phyloP scores from a whole-genome alignment of 2,329 filamentous ascomycete genomes.

The Neofusicoccum sp. region DNA sequence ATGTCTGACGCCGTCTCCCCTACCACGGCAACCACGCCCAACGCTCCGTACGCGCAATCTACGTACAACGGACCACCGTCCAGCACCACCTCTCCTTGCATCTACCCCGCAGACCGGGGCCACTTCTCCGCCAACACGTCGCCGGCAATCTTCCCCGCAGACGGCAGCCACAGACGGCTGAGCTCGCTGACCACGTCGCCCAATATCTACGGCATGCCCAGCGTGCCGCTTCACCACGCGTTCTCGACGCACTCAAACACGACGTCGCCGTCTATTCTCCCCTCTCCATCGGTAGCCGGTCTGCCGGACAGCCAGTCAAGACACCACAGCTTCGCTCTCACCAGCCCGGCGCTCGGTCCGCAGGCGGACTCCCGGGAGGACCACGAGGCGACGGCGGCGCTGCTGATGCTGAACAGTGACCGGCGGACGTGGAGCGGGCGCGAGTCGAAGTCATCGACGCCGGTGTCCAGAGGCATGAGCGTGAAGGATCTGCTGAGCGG shows the following conservation, averaged over 20 bases:
- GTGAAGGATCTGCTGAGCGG: constrained; percentile 46
- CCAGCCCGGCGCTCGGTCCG: constrained; percentile 36
- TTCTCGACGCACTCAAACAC: constrained; percentile 39
- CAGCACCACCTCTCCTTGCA: constrained; percentile 32
- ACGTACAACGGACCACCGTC: constrained; percentile 21
- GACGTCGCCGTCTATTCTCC: constrained; percentile 34
- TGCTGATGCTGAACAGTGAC: constrained; percentile 85
- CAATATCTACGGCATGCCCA: constrained; percentile 38
- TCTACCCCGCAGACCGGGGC: constrained; percentile 38
- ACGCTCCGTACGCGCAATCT: not conserved
- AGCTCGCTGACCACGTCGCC: constrained; percentile 8
- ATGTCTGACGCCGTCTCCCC: constrained; percentile 39
- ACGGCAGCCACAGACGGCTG: constrained; percentile 39
- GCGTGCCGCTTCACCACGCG: constrained; percentile 20
- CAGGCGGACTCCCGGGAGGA: constrained; percentile 41
- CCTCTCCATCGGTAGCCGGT: constrained; percentile 27
- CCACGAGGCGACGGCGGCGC: constrained; percentile 78
- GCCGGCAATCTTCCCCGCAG: constrained; percentile 37
- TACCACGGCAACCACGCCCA: constrained; percentile 19
- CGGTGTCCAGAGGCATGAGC: constrained; percentile 38
- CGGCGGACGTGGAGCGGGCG: constrained; percentile 52
- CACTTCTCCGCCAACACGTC: constrained; percentile 39
- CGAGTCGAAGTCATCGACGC: constrained; percentile 22
- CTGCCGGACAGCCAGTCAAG: constrained; percentile 18
- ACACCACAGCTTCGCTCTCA: constrained; percentile 25